Percentiles rank a stretch among this genome's conserved stretches.
Evolutionary conservation across 2,329 filamentous ascomycete genomes (phyloP).

Genomic region (Zasmidium citrigriseum): DNA sequence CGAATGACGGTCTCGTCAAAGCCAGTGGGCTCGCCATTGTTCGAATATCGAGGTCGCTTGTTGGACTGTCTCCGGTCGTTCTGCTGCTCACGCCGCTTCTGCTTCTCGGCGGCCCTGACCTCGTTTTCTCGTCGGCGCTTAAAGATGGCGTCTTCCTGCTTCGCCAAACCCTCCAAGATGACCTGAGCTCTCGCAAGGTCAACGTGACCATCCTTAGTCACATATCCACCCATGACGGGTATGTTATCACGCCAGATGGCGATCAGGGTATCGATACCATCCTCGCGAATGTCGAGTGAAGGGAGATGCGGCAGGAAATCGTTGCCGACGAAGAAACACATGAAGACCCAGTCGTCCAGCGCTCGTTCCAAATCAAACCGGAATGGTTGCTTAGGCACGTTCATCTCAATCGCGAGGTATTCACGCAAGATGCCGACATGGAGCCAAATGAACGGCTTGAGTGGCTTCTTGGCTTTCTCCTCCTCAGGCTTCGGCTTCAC

Average conservation of each 20-base stretch:
- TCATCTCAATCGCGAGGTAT: slow-evolving; percentile 87
- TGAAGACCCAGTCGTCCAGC: slow-evolving; percentile 97
- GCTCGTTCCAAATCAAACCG: slow-evolving; percentile 91
- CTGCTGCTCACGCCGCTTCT: slow-evolving; percentile 76
- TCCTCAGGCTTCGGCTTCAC: slow-evolving; percentile 71
- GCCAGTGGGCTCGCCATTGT: slow-evolving; percentile 31
- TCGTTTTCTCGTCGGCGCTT: slow-evolving; percentile 82
- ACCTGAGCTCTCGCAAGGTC: slow-evolving; percentile 83
- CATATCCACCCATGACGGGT: slow-evolving; percentile 87
- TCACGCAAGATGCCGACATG: slow-evolving; percentile 90
- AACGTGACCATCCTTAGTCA: slow-evolving; percentile 92
- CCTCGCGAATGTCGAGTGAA: slow-evolving; percentile 95
- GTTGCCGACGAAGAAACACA: slow-evolving; percentile 98
- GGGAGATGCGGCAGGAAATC: slow-evolving; percentile 97
- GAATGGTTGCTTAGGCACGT: slow-evolving; percentile 80
- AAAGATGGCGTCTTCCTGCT: slow-evolving; percentile 93
- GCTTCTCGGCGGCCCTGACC: slow-evolving; percentile 76
- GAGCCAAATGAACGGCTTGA: slow-evolving; percentile 98
- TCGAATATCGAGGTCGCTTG: slow-evolving; percentile 33
- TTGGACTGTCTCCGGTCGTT: slow-evolving; percentile 54
- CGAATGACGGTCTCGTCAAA: slow-evolving; percentile 35
- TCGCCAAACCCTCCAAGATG: slow-evolving; percentile 84
- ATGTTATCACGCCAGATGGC: slow-evolving; percentile 97
- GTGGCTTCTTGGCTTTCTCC: slow-evolving; percentile 73
- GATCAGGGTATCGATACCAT: slow-evolving; percentile 93